These are phyloP conservation scores for Carnegiea gigantea DNA, from an alignment of 179 eudicot species.

Conservation along the genomic window DNA sequence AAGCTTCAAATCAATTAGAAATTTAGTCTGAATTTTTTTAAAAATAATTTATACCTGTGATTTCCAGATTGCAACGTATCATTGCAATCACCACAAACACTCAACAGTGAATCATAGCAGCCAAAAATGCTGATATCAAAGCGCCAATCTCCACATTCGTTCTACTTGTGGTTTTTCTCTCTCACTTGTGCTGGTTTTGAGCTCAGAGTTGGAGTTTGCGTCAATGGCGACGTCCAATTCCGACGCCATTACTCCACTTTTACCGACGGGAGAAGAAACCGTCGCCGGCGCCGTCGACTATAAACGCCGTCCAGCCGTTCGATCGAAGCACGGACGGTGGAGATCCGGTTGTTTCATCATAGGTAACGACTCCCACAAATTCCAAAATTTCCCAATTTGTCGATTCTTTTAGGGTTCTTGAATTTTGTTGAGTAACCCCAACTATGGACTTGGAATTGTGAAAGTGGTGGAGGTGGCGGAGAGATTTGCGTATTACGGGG, in stretches of 20 bases:
- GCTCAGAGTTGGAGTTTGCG: no score
- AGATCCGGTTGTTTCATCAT: constrained; percentile 53
- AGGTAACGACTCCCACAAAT: constrained; percentile 26
- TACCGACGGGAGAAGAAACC: not conserved
- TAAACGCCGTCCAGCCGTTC: constrained; percentile 30
- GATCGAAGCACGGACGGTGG: constrained; percentile 55
- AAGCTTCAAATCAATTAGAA: no score
- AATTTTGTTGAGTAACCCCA: not conserved
- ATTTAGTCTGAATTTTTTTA: no score
- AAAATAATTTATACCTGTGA: no score
- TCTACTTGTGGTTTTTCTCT: no score
- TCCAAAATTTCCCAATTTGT: not conserved
- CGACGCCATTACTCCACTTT: not conserved
- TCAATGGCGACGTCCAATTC: constrained; percentile 41
- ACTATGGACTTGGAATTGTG: not conserved
- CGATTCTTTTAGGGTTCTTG: not conserved
- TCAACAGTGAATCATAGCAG: no score
- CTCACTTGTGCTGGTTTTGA: no score
- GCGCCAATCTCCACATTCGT: no score
- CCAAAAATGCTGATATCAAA: no score
- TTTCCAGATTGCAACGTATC: no score
- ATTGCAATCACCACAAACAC: no score
- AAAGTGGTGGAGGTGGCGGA: constrained; percentile 66
- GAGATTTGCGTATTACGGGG: constrained; percentile 57
- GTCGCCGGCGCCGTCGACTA: constrained; percentile 43